Evolutionary conservation across 2,329 filamentous ascomycete species (phyloP).

Genomic region (Fusarium sp.): DNA sequence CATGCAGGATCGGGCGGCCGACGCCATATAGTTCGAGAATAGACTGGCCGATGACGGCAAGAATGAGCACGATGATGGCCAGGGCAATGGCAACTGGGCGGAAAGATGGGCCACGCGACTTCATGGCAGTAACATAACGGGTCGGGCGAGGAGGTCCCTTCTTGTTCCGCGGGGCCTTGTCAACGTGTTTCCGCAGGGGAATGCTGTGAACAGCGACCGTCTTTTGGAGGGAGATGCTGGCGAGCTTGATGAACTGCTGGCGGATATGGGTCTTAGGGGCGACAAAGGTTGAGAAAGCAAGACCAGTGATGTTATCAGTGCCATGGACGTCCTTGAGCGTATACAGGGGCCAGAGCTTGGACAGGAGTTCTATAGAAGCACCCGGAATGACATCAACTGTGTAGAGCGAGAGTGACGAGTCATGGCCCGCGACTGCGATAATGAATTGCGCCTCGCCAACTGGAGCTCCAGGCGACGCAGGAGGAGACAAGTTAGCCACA

Average conservation of each 20-base stretch:
- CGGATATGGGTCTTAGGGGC: constrained; percentile 61
- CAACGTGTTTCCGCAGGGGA: constrained; percentile 66
- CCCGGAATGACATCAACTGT: constrained; percentile 76
- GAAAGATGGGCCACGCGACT: constrained; percentile 65
- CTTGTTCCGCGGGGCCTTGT: constrained; percentile 51
- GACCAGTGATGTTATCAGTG: constrained; percentile 67
- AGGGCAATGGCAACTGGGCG: constrained; percentile 64
- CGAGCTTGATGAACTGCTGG: constrained; percentile 72
- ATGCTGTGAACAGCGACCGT: constrained; percentile 84
- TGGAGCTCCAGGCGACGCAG: constrained; percentile 61
- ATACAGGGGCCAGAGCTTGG: constrained; percentile 64
- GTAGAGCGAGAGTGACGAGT: constrained; percentile 81
- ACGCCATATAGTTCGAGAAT: constrained; percentile 73
- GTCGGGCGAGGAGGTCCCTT: constrained; percentile 60
- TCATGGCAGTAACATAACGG: constrained; percentile 77
- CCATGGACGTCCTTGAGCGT: constrained; percentile 66
- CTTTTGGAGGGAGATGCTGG: constrained; percentile 84
- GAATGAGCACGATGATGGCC: constrained; percentile 67
- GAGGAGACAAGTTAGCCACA: constrained; percentile 74
- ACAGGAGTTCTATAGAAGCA: constrained; percentile 61
- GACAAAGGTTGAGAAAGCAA: constrained; percentile 69
- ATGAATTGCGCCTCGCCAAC: constrained; percentile 79
- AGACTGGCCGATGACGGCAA: constrained; percentile 72
- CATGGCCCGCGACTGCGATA: constrained; percentile 83
- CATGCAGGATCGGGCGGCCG: constrained; percentile 67